Conservation (phyloP, 345 rosid genomes). For the Eucalyptus polybractea region DNA sequence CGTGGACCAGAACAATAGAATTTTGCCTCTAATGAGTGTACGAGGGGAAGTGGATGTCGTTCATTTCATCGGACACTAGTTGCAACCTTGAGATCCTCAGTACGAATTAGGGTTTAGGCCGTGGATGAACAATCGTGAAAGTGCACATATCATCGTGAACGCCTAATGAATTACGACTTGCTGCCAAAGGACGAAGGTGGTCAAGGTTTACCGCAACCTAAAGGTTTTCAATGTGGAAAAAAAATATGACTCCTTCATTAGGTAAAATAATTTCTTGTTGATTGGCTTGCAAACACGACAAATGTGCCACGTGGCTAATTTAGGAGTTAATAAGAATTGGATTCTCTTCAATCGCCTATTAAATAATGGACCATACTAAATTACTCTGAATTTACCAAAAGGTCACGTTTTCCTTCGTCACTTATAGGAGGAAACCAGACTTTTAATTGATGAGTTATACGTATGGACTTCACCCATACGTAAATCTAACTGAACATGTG, state of each 20-base stretch:
- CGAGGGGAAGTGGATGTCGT: background rate
- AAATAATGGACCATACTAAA: background rate
- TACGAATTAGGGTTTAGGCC: background rate
- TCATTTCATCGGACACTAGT: no score
- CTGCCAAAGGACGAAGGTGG: background rate
- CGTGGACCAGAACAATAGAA: background rate
- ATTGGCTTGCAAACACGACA: background rate
- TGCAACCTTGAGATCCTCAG: background rate
- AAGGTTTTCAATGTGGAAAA: background rate
- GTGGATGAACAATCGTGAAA: background rate
- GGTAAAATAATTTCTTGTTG: background rate
- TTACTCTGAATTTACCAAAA: background rate
- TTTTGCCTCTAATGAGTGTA: background rate
- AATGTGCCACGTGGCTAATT: background rate
- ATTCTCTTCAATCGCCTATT: background rate
- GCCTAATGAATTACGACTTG: background rate
- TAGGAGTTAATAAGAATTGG: background rate
- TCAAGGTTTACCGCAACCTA: background rate
- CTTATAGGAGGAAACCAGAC: background rate
- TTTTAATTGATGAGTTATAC: background rate
- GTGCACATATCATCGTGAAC: background rate
- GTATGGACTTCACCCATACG: background rate
- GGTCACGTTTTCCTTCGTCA: background rate
- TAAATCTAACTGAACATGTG: background rate
- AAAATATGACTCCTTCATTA: background rate